Evolutionary conservation across 176 grass and related monocot species (phyloP).

Genomic region (Oryza brachyantha): DNA sequence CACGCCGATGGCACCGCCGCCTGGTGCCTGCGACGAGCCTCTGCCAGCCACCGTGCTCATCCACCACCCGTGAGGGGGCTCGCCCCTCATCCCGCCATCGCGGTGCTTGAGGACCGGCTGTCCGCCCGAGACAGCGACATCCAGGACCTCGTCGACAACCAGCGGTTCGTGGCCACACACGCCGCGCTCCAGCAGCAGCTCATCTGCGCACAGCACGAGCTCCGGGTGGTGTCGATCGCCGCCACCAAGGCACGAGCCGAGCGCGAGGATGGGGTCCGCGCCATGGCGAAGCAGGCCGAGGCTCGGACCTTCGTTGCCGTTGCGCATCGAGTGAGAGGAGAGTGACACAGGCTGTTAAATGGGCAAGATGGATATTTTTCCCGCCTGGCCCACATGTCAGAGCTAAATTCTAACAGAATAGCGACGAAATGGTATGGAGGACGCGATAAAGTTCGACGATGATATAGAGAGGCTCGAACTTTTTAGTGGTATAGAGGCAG

Average conservation of each 20-base stretch:
- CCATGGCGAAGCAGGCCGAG: constrained; percentile 48
- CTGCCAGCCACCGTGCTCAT: background rate
- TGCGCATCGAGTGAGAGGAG: constrained; percentile 55
- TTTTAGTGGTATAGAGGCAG: no score
- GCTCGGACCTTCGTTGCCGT: constrained; percentile 35
- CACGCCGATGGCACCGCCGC: constrained; percentile 34
- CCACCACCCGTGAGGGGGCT: background rate
- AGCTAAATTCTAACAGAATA: no score
- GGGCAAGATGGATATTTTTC: no score
- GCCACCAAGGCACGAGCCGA: constrained; percentile 37
- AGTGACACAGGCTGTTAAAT: no score
- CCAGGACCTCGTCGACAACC: constrained; percentile 76
- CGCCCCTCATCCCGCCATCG: constrained; percentile 24
- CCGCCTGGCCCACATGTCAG: no score
- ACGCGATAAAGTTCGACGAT: no score
- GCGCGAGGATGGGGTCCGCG: constrained; percentile 47
- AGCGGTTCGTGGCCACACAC: constrained; percentile 88
- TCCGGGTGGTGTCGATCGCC: constrained; percentile 49
- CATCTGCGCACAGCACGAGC: constrained; percentile 64
- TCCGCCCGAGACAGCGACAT: constrained; percentile 50
- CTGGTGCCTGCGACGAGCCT: background rate
- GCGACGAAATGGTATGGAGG: no score
- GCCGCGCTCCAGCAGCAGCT: constrained; percentile 86
- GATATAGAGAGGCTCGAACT: no score
- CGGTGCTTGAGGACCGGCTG: constrained; percentile 62